phyloP scores from a whole-genome alignment of 78 protist species.

The Dictyostelium firmibasis region DNA sequence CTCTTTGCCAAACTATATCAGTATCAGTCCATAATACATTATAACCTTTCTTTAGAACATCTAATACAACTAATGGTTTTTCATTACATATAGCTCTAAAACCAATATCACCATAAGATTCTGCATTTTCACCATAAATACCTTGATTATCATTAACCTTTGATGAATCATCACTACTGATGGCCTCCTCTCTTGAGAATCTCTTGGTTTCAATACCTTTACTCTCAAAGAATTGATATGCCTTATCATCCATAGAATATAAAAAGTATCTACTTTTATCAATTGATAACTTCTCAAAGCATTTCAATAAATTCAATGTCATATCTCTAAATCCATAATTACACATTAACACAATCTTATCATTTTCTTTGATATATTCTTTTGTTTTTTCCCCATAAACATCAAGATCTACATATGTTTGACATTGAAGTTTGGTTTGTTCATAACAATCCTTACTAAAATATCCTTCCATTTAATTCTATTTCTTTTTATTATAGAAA shows the following conservation, averaged over 20 bases:
- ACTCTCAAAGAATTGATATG: conserved; percentile 2
- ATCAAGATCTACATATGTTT: too few relatives aligned
- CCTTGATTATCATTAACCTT: conserved; percentile 2
- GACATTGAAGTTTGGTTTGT: too few relatives aligned
- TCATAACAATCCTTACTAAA: too few relatives aligned
- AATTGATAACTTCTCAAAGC: conserved; percentile 1
- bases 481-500: too few relatives aligned
- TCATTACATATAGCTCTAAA: conserved; percentile 73
- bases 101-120: conserved; percentile 69
- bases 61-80: conserved; percentile 69
- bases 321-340: conserved; percentile 76
- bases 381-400: too few relatives aligned
- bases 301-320: conserved; percentile 36
- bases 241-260: conserved; percentile 41
- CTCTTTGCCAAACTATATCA: conserved; percentile 63
- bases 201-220: background rate
- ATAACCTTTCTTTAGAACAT: conserved; percentile 51
- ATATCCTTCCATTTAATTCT: too few relatives aligned
- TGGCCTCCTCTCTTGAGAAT: background rate
- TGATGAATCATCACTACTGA: background rate
- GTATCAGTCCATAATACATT: conserved; percentile 81
- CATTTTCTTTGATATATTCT: conserved; percentile 5
- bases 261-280: background rate
- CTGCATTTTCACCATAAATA: conserved; percentile 71
- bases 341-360: conserved; percentile 58